phyloP scores from a whole-genome alignment of 2,329 filamentous ascomycete species.

The Amauroascus niger region DNA sequence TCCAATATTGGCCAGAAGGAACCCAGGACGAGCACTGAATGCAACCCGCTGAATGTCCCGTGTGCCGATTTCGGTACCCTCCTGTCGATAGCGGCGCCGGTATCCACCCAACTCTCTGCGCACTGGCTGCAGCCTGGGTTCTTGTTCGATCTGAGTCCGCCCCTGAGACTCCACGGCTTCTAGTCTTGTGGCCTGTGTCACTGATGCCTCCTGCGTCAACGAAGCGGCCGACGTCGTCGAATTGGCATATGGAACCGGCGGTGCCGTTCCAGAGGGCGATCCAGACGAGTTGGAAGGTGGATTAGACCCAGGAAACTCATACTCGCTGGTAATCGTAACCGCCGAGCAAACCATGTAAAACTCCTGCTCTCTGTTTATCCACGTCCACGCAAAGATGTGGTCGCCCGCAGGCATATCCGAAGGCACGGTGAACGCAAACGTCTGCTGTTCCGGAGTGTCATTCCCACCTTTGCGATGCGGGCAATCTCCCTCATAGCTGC shows the following conservation, averaged over 20 bases:
- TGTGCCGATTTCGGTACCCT: slow-evolving; percentile 9
- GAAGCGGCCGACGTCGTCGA: background rate
- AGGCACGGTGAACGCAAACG: slow-evolving; percentile 40
- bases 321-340: slow-evolving; percentile 32
- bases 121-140: background rate
- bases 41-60: slow-evolving; percentile 16
- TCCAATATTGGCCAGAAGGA: slow-evolving; percentile 24
- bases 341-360: slow-evolving; percentile 40
- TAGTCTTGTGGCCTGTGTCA: background rate
- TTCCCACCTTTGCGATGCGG: slow-evolving; percentile 33
- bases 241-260: background rate
- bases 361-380: slow-evolving; percentile 42
- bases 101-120: background rate
- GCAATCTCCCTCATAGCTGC: slow-evolving; percentile 41
- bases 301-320: background rate
- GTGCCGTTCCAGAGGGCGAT: background rate
- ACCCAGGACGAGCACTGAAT: slow-evolving; percentile 20
- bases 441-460: slow-evolving; percentile 32
- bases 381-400: slow-evolving; percentile 39
- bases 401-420: slow-evolving; percentile 35
- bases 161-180: background rate
- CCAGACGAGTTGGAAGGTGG: background rate
- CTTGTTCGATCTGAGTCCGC: background rate
- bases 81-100: background rate
- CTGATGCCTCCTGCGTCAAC: background rate